Conservation (phyloP, 495 filamentous ascomycete species). For the Oidiodendron maius region DNA sequence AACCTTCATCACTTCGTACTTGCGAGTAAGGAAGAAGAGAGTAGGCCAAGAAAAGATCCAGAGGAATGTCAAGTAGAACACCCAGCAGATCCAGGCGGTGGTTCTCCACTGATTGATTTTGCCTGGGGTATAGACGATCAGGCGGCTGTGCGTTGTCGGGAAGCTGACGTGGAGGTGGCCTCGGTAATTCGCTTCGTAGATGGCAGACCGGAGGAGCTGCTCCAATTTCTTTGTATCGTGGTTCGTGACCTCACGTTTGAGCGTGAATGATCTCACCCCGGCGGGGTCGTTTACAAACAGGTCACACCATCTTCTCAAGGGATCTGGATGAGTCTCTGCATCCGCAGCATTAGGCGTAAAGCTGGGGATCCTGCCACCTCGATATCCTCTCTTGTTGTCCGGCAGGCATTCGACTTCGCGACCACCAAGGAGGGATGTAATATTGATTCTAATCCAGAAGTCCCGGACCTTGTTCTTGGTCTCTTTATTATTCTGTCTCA, state of each 20-base stretch:
- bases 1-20: slow-evolving; percentile 50
- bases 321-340: slow-evolving; percentile 12
- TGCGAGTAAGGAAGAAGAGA: slow-evolving; percentile 53
- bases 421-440: slow-evolving; percentile 32
- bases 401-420: not conserved
- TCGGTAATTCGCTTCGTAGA: slow-evolving; percentile 55
- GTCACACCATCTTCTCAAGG: slow-evolving; percentile 50
- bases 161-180: slow-evolving; percentile 46
- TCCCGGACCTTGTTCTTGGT: slow-evolving; percentile 36
- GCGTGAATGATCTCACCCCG: slow-evolving; percentile 43
- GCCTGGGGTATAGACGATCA: slow-evolving; percentile 50
- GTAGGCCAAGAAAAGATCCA: slow-evolving; percentile 60
- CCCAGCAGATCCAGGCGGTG: slow-evolving; percentile 47
- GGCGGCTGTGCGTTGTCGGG: slow-evolving; percentile 37
- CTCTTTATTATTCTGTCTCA: slow-evolving; percentile 32
- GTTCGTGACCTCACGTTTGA: slow-evolving; percentile 42
- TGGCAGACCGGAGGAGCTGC: slow-evolving; percentile 36
- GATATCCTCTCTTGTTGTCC: slow-evolving; percentile 2
- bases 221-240: slow-evolving; percentile 42
- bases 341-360: slow-evolving; percentile 12
- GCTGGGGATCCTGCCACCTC: slow-evolving; percentile 2
- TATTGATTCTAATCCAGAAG: slow-evolving; percentile 43
- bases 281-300: slow-evolving; percentile 43
- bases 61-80: slow-evolving; percentile 55
- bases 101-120: slow-evolving; percentile 51